Base-by-base conservation (phyloP, 352 stramenopile genomes). In the Phytophthora fragariae region DNA sequence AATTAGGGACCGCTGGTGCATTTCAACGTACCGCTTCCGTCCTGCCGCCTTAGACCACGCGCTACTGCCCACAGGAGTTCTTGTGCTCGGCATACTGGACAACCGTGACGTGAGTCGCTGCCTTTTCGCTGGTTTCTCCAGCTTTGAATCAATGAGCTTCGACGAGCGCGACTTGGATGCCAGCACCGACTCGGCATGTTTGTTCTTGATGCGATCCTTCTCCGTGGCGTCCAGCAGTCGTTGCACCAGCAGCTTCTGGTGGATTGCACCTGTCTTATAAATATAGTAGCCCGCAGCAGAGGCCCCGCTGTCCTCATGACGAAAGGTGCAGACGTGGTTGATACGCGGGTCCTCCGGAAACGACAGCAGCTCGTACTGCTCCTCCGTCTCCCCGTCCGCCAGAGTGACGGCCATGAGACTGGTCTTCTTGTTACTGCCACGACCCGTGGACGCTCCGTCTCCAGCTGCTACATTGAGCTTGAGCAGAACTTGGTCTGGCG, bases 231-330 rank as follows among this genome's bases (percentile, higher is more conserved):
- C 82, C 47, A 96, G 78, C 75, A 93, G 75, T 37, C 89, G 85
- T 80, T 94, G 87, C 15, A 94, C 86, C 39, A 94, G 83, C 53
- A 94, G 70, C 74, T 96, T 96, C 74, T 96, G 88, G 68, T 90
- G 79, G 57, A 94, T 86, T 31, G 73, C 73, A 41, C 86, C 87
- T 0, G 79, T 80, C 58, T 90, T 86, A 53, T 90, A 78, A 47
- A 96, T 74, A 41, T 65, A 74, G 57, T 86, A 94, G 17, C 88
- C 85, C 9, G 44, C 53, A 50, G 14, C 31, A 17, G 47, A 31
- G 12, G 24, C 61, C 2, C 24, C 39, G 5, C 8, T n/a, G 44
- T 33, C 33, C 29, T 83, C 72, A 46, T 49, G 62, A n/a, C 70
- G 79, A 21, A 93, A 91, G 5, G 81, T 79, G 56, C 83, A 93